Evolutionary conservation across 352 stramenopile species (phyloP), one percentile per base, ranked within the genome.

Genomic region (Peronospora belbahrii): DNA sequence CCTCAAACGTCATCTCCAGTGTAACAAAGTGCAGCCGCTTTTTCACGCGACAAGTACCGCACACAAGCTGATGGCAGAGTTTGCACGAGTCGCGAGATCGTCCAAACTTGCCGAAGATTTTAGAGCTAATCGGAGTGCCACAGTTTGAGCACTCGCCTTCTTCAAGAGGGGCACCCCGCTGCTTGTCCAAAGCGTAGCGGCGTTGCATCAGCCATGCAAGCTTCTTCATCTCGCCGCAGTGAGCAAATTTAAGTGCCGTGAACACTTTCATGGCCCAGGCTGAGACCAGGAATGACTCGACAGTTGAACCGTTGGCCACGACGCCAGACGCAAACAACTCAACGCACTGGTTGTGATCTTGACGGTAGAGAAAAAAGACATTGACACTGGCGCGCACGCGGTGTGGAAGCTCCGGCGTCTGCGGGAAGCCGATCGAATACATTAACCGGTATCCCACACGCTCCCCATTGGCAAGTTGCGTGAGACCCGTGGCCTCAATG

Each of bases 211-310:
- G 51, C 62, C 62, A 71, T 41, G 62, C 55, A 27, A 71, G 51
- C 37, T 71, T 71, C 40, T 66, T 65, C 62, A 71, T 67, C 40
- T 71, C 52, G 14, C 56, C 62, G 36, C 57, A 67, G 25, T 71
- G 52, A 0, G 49, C 62, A 25, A 59, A 67, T 35, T 59, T 63
- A 10, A 56, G 42, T 2, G 32, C 47, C 40, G 61, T 66, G 27
- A 64, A 64, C 20, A 70, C 61, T 37, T 65, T 67, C 56, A 63
- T 62, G 2, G 62, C 52, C 14, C 57, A 63, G 0, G 44, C 31
- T 14, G 48, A 54, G 15, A 66, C 45, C 2, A 65, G 18, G 14
- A 71, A 53, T 18, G 61, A 60, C 33, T 63, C 56, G 17, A 66
- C 39, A 13, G 19, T 63, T 4, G 52, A 62, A 2, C 58, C 49